Base-by-base conservation (phyloP, 257 asterid species). In the Euphrasia confusa region DNA sequence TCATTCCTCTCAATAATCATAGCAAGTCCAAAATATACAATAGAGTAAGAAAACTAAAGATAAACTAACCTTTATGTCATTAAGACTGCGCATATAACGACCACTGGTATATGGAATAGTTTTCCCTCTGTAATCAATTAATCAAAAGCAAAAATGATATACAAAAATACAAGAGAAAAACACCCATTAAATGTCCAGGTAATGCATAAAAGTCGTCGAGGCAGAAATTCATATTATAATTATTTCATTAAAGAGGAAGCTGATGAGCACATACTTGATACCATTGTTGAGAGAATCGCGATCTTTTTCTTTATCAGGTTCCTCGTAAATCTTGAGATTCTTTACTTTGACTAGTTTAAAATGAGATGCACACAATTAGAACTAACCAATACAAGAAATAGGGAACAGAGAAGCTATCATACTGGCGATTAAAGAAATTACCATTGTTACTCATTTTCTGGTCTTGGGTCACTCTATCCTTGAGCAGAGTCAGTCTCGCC, bases 261-360 rank as follows among this genome's bases (percentile, higher is more conserved):
- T 30, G 59, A 54, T 30, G 11, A 32, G 21, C 45, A 45, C 82
- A 69, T 72, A 83, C 90, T 76, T 78, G 57, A 61, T 62, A 53
- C 65, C 62, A 64, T 64, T 65, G 42, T 71, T 64, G 49, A 72
- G 74, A 65, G 75, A 35, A 47, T 69, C 80, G 9, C 64, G 64
- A 66, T 57, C 32, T 71, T 69, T 74, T 2, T 55, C 78, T 68
- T 48, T 72, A 40, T 77, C 80, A n/a, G 7, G 63, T 63, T 83
- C 83, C 39, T 64, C 73, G 68, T 76, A 78, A 72, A 83, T 77
- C 73, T 83, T 78, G 60, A 83, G 71, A 65, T 72, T 55, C 66
- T 54, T 70, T 4, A 54, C 70, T 54, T 66, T 71, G 27, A 75
- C 82, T 76, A 60, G 56, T 47, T 61, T 42, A 5, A 35, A 54